phyloP scores from a whole-genome alignment of 371 early-diverging fungal genomes.

The Mortierella sp. region DNA sequence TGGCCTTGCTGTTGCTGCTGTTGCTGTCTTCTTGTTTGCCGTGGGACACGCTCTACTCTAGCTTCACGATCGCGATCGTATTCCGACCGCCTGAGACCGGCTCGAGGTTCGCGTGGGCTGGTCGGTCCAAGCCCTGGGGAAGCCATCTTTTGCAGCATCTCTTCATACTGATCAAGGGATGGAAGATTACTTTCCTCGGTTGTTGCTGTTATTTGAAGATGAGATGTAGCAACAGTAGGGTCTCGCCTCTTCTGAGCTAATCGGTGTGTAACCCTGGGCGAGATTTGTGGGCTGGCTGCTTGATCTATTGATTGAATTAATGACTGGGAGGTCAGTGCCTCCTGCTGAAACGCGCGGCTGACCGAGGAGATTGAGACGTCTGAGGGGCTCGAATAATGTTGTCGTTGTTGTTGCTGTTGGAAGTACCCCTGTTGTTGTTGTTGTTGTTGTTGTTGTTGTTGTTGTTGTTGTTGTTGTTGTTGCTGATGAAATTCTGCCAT shows the following conservation, averaged over 20 bases:
- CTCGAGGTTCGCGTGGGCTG: conserved; percentile 18
- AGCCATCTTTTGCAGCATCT: conserved; percentile 48
- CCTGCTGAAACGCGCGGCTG: conserved; percentile 22
- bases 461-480: conserved; percentile 12
- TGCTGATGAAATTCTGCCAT: conserved; percentile 3
- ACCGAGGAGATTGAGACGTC: conserved; percentile 14
- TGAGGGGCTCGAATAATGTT: conserved; percentile 12
- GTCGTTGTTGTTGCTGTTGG: conserved; percentile 18
- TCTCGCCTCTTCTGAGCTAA: conserved; percentile 31
- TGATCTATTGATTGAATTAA: conserved; percentile 33
- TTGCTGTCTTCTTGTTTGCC: conserved; percentile 25
- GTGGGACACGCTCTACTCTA: conserved; percentile 2
- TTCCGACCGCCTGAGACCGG: conserved; percentile 22
- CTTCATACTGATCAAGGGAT: conserved; percentile 50
- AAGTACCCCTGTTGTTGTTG: conserved; percentile 1
- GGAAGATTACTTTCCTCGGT: conserved; percentile 19
- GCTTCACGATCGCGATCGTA: conserved; percentile 11
- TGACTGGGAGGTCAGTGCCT: conserved; percentile 12
- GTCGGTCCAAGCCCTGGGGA: conserved; percentile 23
- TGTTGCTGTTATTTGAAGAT: not conserved
- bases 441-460: conserved; percentile 11
- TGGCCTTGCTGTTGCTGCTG: conserved; percentile 20
- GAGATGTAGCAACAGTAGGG: not conserved
- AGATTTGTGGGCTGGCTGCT: conserved; percentile 16
- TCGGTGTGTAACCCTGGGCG: conserved; percentile 21